Evolutionary conservation across 1,139 yeast genomes (phyloP), one percentile per base, ranked within the genome.

Genomic region (Suzukiozyma palmioleophila): DNA sequence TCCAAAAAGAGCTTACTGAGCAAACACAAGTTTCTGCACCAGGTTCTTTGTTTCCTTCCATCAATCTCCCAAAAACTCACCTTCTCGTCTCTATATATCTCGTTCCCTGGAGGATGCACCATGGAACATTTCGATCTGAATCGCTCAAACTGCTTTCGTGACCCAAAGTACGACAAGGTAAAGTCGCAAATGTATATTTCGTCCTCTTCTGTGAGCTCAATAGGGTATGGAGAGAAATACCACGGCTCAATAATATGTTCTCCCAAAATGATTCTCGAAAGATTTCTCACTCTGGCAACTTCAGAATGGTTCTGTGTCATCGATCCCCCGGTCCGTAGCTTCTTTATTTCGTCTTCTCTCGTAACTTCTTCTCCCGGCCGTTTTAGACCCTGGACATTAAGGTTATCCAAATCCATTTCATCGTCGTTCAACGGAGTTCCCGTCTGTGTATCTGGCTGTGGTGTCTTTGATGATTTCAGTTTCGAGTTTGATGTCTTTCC

Each of bases 21-120:
- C 40, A 92, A 67, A 69, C 97, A 92, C 45, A 94, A 69, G 58
- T 92, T 94, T 49, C 98, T 78, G 62, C 98, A 92, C 97, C 97
- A 92, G 0, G 96, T 84, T 43, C 97, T 70, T 62, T 92, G 98
- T 50, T 86, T 84, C 43, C 97, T 73, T 5, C 98, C 99, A 59
- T 92, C 99, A 44, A 92, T 89, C 60, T 92, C 99, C 74, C 92
- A 92, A 57, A 92, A 90, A 30, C 70, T 77, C 49, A 65, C 82
- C 48, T 76, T 73, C 12, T 78, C 87, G 58, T 94, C 98, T 40
- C 98, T 70, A 59, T 92, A 92, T 13, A 92, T 90, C 57, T 92
- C 98, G 62, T 92, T 92, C 0, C 99, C 99, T 0, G 99, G 98
- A 0, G 99, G 99, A 54, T 92, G 97, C 52, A 83, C 80, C 64